Evolutionary conservation across 2,329 filamentous ascomycete genomes (phyloP), one percentile per base, ranked within the genome.

Genomic region (Sporothrix phasma): DNA sequence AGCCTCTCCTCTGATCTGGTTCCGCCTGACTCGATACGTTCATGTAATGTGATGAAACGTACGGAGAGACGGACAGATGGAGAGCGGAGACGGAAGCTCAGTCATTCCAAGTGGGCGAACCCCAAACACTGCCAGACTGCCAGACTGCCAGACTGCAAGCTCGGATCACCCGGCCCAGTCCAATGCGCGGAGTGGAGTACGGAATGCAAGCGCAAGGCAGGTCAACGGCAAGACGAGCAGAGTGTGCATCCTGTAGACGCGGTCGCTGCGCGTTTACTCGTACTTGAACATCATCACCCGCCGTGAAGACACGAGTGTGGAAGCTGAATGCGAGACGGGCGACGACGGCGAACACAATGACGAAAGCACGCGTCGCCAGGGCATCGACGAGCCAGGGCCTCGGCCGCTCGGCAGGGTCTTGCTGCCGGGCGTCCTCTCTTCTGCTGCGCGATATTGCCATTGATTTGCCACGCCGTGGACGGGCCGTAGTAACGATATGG

Each of bases 11-110:
- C 17, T 34, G 43, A n/a, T 60, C 15, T 60, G 17, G 31, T 31
- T 26, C 31, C 29, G 29, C 24, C 37, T 62, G 60, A 59, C 60
- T 62, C 60, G 60, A 62, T 62, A 53, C 22, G 60, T 54, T 62
- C 60, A 34, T 54, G 60, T 62, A 62, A 62, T 62, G 34, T 34
- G 39, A 34, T 26, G 31, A 10, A 19, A 24, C n/a, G 53, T 47
- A 29, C 13, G 29, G 24, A 29, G 34, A 49, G 46, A 49, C 8
- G 34, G 17, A 7, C 19, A 29, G 37, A 31, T 11, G 56, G 56
- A 45, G 17, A 34, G 56, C 56, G 56, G 56, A 46, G 39, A 31
- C 37, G 19, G 15, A 13, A 10, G 7, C 39, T 10, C n/a, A n/a
- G n/a, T n/a, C n/a, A n/a, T n/a, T 59, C 22, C 24, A 43, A 31